phyloP scores from a whole-genome alignment of 129 eudicot species.

The Artemisia argyi region DNA sequence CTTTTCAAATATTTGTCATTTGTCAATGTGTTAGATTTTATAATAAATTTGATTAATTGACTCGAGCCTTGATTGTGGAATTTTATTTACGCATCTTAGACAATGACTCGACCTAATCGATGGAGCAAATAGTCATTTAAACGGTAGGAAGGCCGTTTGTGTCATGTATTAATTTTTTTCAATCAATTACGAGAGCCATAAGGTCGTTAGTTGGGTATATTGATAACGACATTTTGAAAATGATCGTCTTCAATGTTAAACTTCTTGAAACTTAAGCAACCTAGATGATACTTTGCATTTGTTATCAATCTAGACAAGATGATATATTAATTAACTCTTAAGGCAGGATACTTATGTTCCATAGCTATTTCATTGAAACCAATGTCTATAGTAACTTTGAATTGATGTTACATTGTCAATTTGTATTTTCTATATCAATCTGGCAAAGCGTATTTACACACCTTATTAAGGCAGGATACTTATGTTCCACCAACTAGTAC shows the following conservation, averaged over 20 bases:
- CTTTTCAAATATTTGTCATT: background rate
- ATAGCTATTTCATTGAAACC: background rate
- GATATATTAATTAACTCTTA: background rate
- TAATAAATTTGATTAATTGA: background rate
- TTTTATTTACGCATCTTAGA: constrained; percentile 11
- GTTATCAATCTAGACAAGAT: too few species aligned
- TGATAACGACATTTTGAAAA: background rate
- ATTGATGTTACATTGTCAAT: background rate
- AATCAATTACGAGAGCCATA: constrained; percentile 2
- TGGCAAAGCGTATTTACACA: background rate
- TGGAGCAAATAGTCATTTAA: constrained; percentile 13
- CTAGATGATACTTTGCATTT: background rate
- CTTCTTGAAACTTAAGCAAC: background rate
- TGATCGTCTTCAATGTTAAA: background rate
- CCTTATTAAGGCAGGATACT: constrained; percentile 18
- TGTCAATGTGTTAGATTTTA: constrained; percentile 1
- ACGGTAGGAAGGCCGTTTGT: constrained; percentile 7
- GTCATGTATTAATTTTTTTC: constrained; percentile 3
- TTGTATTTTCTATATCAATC: constrained; percentile 4
- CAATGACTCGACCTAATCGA: constrained; percentile 1
- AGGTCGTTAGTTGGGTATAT: background rate
- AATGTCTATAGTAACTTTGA: background rate
- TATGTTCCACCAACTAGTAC: constrained; percentile 26
- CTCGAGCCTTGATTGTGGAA: constrained; percentile 6
- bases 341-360: background rate